Base-by-base conservation (phyloP, 2,329 filamentous ascomycete genomes). In the Ceratocystis ficicola region DNA sequence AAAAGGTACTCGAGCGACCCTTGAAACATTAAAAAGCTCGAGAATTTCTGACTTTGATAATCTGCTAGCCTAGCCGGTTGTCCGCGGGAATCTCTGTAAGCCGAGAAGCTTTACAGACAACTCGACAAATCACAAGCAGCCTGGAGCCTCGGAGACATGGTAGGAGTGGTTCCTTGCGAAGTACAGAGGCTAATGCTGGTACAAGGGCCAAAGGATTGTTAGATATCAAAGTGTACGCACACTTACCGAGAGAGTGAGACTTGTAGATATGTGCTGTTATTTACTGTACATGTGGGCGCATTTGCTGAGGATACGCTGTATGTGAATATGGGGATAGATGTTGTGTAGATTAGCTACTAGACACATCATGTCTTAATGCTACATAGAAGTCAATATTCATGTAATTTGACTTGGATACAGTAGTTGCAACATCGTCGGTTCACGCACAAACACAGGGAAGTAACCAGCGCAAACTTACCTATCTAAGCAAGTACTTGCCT, bases 61-160 rank as follows among this genome's bases (percentile, higher is more conserved):
- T 59, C 20, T 59, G 28, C 20, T 25, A 17, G 8, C 30, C 30
- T 22, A 5, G 55, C 55, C n/a, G 25, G 55, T 59, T 59, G 55
- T n/a, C 55, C 55, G 55, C 55, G 55, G 55, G 55, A 59, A 59
- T 36, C 55, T 25, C 30, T 28, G 6, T n/a, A 59, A 30, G 10
- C 25, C 5, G 7, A 32, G 30, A 7, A 32, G 30, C 30, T 32
- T 7, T 32, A 32, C 6, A 8, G 25, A 59, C 6, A 36, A 0
- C 36, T 12, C 36, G 30, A 28, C 55, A 59, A 59, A 32, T 36
- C 55, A 59, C 28, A 59, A 15, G 28, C 55, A n/a, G 7, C 15
- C 55, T 36, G 32, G 28, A 59, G 25, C 55, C 55, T 59, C 55
- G 55, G 55, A 36, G 28, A 59, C 55, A 59, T 36, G 55, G 48